phyloP scores from a whole-genome alignment of 441 rosid genomes.

The Adansonia grandidieri region DNA sequence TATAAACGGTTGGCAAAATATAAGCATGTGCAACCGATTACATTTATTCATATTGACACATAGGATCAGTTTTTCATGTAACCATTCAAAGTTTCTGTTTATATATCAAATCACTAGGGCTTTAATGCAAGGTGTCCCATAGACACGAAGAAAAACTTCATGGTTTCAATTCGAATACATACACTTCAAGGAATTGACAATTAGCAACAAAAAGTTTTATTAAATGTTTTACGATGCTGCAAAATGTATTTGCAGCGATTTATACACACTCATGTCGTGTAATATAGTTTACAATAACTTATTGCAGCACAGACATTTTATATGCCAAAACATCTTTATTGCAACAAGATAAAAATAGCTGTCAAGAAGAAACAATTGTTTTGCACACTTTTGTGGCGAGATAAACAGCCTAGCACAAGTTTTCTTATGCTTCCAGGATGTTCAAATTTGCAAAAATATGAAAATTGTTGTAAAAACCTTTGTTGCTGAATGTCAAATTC shows the following conservation, averaged over 20 bases:
- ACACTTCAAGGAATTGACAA: not conserved
- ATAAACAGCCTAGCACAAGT: not conserved
- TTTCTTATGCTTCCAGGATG: not conserved
- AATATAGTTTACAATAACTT: not conserved
- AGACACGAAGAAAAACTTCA: not conserved
- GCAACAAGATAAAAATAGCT: not conserved
- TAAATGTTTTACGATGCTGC: not conserved
- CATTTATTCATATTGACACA: not conserved
- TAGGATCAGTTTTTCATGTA: not conserved
- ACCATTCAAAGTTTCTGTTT: not conserved
- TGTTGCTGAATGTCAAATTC: not conserved
- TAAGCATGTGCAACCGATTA: not conserved
- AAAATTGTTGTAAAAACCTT: not conserved
- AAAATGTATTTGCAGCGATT: not conserved
- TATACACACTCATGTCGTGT: not conserved
- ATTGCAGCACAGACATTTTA: not conserved
- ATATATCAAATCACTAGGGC: not conserved
- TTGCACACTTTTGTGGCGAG: not conserved
- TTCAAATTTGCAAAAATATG: not conserved
- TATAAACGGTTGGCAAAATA: not conserved
- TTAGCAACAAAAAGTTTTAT: not conserved
- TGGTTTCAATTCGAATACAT: not conserved
- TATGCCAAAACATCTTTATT: not conserved
- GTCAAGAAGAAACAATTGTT: not conserved
- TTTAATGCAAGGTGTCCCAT: not conserved